Conservation (phyloP, 192 early-diverging fungal species). For the Coemansia sp. region DNA sequence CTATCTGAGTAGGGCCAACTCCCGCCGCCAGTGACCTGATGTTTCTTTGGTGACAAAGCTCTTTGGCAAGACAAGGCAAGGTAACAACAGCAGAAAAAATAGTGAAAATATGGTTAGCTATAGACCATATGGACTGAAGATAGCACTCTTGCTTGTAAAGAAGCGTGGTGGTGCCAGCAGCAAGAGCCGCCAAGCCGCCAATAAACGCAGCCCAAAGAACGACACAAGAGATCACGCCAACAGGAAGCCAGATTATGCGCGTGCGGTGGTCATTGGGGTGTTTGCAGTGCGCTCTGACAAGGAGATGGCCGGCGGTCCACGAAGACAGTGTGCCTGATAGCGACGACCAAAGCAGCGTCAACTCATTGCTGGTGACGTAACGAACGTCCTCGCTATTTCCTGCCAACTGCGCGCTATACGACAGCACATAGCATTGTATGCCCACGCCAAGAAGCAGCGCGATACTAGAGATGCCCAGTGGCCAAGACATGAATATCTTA, state of each 20-base stretch:
- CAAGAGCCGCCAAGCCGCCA: not conserved
- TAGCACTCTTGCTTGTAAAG: conserved; percentile 15
- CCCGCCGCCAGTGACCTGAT: not conserved
- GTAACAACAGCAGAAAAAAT: not conserved
- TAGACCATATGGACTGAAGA: not conserved
- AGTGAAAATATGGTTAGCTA: conserved; percentile 5
- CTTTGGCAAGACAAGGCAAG: not conserved
- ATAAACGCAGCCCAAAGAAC: conserved; percentile 24
- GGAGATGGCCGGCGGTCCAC: conserved; percentile 27
- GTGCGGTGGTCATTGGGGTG: not conserved
- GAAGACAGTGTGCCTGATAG: conserved; percentile 15
- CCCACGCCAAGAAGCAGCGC: conserved; percentile 14
- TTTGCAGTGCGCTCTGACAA: conserved; percentile 8
- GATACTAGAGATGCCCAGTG: conserved; percentile 6
- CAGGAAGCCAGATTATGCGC: conserved; percentile 33
- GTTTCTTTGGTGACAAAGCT: not conserved
- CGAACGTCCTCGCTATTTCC: conserved; percentile 7
- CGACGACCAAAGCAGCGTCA: conserved; percentile 29
- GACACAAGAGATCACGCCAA: conserved; percentile 15
- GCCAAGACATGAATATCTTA: not conserved
- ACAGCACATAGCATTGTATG: conserved; percentile 22
- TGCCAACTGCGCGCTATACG: not conserved
- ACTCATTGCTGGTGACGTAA: conserved; percentile 29
- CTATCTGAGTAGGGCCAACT: not conserved
- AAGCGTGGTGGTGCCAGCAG: conserved; percentile 1